Evolutionary conservation across 768 basidiomycete species (phyloP), one percentile per base, ranked within the genome.

Genomic region (Lentinus brumalis): DNA sequence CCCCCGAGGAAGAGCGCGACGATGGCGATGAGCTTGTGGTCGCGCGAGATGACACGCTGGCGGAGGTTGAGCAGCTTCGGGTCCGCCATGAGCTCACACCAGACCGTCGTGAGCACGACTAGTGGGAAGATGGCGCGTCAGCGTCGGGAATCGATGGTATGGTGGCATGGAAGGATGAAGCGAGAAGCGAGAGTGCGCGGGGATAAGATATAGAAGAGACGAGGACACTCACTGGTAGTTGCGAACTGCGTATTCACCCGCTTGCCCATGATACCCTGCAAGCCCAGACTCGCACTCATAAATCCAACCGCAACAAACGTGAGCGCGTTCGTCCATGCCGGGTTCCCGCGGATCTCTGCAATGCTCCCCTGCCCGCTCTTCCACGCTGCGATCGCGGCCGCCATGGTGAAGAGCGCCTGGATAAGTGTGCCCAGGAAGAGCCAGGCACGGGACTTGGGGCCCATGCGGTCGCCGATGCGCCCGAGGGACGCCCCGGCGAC

Each of bases 221-320:
- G 26, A 50, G 40, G 11, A 26, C 31, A 81, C 84, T 69, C 46
- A 89, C 88, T 86, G 21, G 88, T 89, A 0, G 88, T 89, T 14
- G 87, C 86, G 70, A 89, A 94, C 70, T 91, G 88, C 10, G 88
- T 88, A 67, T 88, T 88, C 63, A 92, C 71, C 39, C 90, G 77
- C 76, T 94, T 94, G 53, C 87, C 92, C 75, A 91, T 79, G 70
- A 94, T 91, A 18, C 93, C 93, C 73, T 96, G 94, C 38, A 94
- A 75, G 8, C 94, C 94, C 68, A 97, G 75, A 71, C 76, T 79
- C 31, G 88, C 88, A 63, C 91, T 93, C 73, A 94, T 86, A 72
- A 92, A 91, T 0, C 83, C 92, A 15, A 97, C 66, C 12, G 85
- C 81, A 11, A 88, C 86, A 68, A 88, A 92, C 1, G 89, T 83